Base-by-base conservation (phyloP, 805 yeast genomes). In the Candida coquimbonensis region DNA sequence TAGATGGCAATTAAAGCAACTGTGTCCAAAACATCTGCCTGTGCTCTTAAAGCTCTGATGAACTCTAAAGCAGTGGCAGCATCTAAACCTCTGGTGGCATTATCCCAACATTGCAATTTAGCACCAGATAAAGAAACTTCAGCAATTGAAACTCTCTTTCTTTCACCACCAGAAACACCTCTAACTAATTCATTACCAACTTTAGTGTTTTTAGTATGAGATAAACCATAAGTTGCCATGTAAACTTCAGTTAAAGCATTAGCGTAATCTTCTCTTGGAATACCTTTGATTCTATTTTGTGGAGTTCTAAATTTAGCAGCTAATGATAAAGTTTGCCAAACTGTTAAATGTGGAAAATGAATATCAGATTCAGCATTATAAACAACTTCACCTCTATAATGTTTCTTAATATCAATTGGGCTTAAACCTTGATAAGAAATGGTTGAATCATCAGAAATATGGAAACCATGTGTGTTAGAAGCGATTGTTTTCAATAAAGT, bases 111-210 rank as follows among this genome's bases (percentile, higher is more conserved):
- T 53, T 71, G 75, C 36, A 74, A 52, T 48, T 64, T 65, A 29
- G 81, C 74, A 49, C 78, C 79, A 43, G 70, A 60, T 27, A 69
- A 54, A 14, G 72, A 56, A 40, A 74, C 84, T 63, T 81, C 87
- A 12, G 83, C 85, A 54, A 81, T 79, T n/a, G 86, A 79, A 19
- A 81, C 87, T 68, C 87, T 77, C 63, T 81, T 81, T 54, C 87
- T 68, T 64, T 81, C 85, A 67, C 87, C 88, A 61, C 87, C 88
- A 27, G 86, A 80, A 39, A 82, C 79, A 64, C 88, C 88, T 60
- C 86, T 72, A 29, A 80, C 77, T 40, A 73, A 71, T 50, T 81
- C 84, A 53, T 77, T 74, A 58, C 88, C 87, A 40, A 81, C 87
- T 46, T 77, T 70, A 27, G 87, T 81, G 58, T 80, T 68, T 52